These are phyloP conservation scores for Solanum hybrid DNA, from an alignment of 305 asterid genomes.

Conservation along the genomic window DNA sequence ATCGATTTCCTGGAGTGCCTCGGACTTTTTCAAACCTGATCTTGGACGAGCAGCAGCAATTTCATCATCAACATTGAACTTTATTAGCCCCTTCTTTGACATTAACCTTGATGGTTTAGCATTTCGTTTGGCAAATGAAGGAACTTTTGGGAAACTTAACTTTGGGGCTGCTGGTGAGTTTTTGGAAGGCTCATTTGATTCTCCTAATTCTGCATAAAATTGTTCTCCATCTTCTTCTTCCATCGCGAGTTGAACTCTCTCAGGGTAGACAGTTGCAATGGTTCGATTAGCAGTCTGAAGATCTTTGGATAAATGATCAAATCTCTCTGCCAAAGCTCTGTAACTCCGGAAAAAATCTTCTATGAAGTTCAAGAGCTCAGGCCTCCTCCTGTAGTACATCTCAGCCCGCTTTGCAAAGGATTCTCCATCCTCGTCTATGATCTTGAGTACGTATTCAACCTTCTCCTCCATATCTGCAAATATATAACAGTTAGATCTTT, in stretches of 20 bases:
- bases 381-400: conserved; percentile 44
- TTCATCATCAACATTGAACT: conserved; percentile 9
- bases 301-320: conserved; percentile 38
- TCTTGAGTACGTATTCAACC: conserved; percentile 33
- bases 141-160: conserved; percentile 12
- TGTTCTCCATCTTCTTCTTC: conserved; percentile 27
- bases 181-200: not conserved
- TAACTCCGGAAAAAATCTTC: conserved; percentile 40
- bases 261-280: conserved; percentile 38
- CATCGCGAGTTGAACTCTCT: conserved; percentile 30
- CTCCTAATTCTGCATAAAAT: not conserved
- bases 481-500: not conserved
- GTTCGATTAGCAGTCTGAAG: conserved; percentile 43
- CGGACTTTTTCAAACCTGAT: conserved; percentile 26
- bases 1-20: conserved; percentile 31
- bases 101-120: conserved; percentile 26
- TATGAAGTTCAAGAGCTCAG: conserved; percentile 35
- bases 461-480: conserved; percentile 48
- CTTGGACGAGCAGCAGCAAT: conserved; percentile 7
- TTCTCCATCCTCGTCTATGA: conserved; percentile 43
- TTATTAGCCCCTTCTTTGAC: conserved; percentile 32
- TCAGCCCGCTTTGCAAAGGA: conserved; percentile 40
- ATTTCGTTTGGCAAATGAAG: conserved; percentile 4
- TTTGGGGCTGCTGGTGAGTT: conserved; percentile 28
- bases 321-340: conserved; percentile 46